Conservation (phyloP, 2,329 filamentous ascomycete species). For the Ophiocordyceps robertsii region DNA sequence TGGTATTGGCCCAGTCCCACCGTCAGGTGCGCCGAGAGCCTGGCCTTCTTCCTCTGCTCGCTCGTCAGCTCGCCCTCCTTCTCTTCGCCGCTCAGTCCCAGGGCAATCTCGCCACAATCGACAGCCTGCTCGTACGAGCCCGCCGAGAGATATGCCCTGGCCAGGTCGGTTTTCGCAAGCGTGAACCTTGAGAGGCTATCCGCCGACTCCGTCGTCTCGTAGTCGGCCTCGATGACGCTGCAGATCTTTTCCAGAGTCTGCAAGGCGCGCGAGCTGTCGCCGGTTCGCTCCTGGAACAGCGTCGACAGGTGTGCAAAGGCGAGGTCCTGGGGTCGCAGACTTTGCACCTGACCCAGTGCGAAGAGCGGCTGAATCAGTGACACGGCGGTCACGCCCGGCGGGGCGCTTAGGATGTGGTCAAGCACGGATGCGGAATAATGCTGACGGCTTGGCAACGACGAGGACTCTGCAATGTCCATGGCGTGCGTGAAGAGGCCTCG, state of each 20-base stretch:
- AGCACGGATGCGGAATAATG: slow-evolving; percentile 75
- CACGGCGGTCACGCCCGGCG: slow-evolving; percentile 34
- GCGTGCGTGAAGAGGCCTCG: slow-evolving; percentile 82
- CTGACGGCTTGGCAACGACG: slow-evolving; percentile 56
- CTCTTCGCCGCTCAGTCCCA: slow-evolving; percentile 65
- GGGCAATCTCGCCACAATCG: slow-evolving; percentile 67
- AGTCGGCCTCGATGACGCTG: slow-evolving; percentile 60
- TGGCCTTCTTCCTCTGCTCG: slow-evolving; percentile 53
- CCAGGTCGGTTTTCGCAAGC: slow-evolving; percentile 74
- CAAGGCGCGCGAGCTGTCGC: slow-evolving; percentile 52
- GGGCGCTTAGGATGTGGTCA: slow-evolving; percentile 56
- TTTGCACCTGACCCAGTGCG: slow-evolving; percentile 67
- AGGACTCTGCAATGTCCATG: slow-evolving; percentile 78
- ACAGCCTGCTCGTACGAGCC: slow-evolving; percentile 53
- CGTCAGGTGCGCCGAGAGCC: slow-evolving; percentile 76
- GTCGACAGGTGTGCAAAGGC: slow-evolving; percentile 65
- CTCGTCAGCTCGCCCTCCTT: slow-evolving; percentile 50
- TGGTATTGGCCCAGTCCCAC: slow-evolving; percentile 75
- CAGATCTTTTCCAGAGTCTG: slow-evolving; percentile 53
- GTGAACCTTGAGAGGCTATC: slow-evolving; percentile 64
- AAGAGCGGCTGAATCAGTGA: slow-evolving; percentile 78
- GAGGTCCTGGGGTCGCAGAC: slow-evolving; percentile 56
- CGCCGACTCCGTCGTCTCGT: slow-evolving; percentile 69
- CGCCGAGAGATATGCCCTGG: slow-evolving; percentile 65
- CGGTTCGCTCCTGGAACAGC: slow-evolving; percentile 69